Percentiles rank a stretch among this genome's conserved stretches.
Evolutionary conservation across 257 asterid genomes (phyloP).

Genomic region (Gynochthodes officinalis): DNA sequence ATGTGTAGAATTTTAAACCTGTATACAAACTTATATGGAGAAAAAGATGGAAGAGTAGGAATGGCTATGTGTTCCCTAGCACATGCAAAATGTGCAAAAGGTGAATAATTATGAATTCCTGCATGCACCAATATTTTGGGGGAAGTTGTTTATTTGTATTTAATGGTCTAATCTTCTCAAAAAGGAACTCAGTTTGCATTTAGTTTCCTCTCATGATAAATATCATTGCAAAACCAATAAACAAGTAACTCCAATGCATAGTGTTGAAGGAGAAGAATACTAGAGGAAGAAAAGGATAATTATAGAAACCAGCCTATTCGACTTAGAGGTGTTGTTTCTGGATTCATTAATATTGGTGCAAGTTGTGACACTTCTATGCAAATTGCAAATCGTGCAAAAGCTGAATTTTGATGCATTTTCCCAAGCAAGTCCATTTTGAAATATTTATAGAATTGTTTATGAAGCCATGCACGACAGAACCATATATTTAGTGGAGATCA

Average conservation of each 20-base stretch:
- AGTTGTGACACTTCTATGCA: background rate
- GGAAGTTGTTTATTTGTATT: background rate
- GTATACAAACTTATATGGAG: constrained; percentile 58
- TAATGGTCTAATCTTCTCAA: background rate
- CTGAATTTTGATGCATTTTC: background rate
- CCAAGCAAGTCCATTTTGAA: background rate
- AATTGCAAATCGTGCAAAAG: too few species aligned
- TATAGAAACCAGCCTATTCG: background rate
- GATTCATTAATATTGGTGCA: background rate
- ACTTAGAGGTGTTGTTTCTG: background rate
- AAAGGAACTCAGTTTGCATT: background rate
- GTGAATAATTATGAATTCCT: constrained; percentile 30
- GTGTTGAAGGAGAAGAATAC: background rate
- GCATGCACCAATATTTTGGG: background rate
- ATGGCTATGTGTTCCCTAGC: constrained; percentile 87
- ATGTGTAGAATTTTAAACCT: constrained; percentile 55
- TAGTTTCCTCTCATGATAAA: background rate
- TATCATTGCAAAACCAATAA: background rate
- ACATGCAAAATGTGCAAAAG: constrained; percentile 83
- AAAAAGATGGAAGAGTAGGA: constrained; percentile 77
- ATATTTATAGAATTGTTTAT: background rate
- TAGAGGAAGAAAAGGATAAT: background rate
- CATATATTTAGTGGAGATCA: background rate
- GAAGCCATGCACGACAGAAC: constrained; percentile 10
- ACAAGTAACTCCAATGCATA: background rate